These are phyloP conservation scores for Cucumis sativus DNA, from an alignment of 306 rosid genomes.

Conservation along the genomic window DNA sequence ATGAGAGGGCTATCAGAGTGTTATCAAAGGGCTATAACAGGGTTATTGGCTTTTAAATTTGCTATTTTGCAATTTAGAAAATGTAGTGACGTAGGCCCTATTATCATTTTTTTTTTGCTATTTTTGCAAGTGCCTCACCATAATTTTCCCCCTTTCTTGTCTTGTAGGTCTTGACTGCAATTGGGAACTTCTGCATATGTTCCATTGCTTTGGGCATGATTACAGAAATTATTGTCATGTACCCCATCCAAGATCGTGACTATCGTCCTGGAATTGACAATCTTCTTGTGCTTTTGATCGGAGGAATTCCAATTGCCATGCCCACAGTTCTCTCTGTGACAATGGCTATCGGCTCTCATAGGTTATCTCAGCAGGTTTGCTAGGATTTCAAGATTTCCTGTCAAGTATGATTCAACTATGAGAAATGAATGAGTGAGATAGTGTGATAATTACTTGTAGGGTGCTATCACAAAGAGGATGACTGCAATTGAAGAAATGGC, in stretches of 20 bases:
- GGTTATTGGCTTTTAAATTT: too few species aligned
- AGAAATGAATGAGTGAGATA: not conserved
- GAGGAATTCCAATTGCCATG: slow-evolving; percentile 99
- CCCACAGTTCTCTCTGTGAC: slow-evolving; percentile 96
- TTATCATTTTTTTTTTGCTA: too few species aligned
- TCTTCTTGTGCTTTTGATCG: slow-evolving; percentile 93
- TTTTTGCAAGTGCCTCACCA: too few species aligned
- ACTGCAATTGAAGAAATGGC: slow-evolving; percentile 99
- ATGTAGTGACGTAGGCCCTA: too few species aligned
- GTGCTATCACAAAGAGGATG: slow-evolving; percentile 98
- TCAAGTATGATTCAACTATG: not conserved
- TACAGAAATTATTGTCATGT: slow-evolving; percentile 84
- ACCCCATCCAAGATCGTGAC: slow-evolving; percentile 78
- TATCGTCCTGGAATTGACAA: slow-evolving; percentile 97
- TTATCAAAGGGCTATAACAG: too few species aligned
- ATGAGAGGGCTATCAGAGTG: too few species aligned
- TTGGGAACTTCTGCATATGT: slow-evolving; percentile 96
- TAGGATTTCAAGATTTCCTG: slow-evolving; percentile 13
- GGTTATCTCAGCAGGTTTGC: slow-evolving; percentile 88
- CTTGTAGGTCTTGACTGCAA: slow-evolving; percentile 85
- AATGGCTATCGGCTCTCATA: slow-evolving; percentile 97
- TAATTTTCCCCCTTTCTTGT: not conserved
- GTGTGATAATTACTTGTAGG: slow-evolving; percentile 39
- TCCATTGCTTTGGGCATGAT: slow-evolving; percentile 96
- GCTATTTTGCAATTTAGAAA: too few species aligned